These are phyloP conservation scores for Madurella mycetomatis DNA, from an alignment of 2,329 filamentous ascomycete genomes.

Conservation along the genomic window DNA sequence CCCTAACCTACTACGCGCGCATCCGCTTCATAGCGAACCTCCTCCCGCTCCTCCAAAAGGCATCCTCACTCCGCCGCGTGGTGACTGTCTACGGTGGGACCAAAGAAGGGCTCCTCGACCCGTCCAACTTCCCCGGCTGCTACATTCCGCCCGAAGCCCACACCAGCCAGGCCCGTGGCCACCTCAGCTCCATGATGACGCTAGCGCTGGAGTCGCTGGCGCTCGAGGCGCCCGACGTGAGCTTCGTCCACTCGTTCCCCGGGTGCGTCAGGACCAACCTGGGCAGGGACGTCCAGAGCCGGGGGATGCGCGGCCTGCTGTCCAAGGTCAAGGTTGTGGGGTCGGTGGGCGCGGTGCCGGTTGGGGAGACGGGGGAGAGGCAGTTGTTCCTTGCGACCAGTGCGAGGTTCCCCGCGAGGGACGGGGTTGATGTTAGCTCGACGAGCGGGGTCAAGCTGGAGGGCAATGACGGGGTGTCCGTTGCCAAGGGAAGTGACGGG, in stretches of 20 bases:
- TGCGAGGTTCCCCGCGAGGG: slow-evolving; percentile 29
- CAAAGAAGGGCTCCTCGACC: slow-evolving; percentile 46
- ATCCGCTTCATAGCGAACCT: slow-evolving; percentile 54
- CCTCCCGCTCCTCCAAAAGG: slow-evolving; percentile 48
- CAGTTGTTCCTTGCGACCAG: slow-evolving; percentile 37
- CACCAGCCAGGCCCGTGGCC: slow-evolving; percentile 30
- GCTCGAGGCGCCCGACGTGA: slow-evolving; percentile 38
- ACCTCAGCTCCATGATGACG: slow-evolving; percentile 47
- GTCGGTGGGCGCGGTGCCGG: slow-evolving; percentile 18
- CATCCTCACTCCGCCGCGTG: slow-evolving; percentile 46
- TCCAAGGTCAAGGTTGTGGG: slow-evolving; percentile 28
- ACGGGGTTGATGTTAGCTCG: slow-evolving; percentile 18
- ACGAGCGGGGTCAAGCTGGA: slow-evolving; percentile 26
- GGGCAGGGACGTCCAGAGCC: slow-evolving; percentile 23
- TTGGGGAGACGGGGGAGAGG: slow-evolving; percentile 37
- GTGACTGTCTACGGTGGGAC: slow-evolving; percentile 51
- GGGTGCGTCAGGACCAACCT: slow-evolving; percentile 35
- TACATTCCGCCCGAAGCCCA: slow-evolving; percentile 35
- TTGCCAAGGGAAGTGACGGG: slow-evolving; percentile 31
- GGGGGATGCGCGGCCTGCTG: slow-evolving; percentile 19
- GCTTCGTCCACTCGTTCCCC: slow-evolving; percentile 39
- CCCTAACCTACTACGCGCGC: slow-evolving; percentile 54
- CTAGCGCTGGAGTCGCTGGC: slow-evolving; percentile 47
- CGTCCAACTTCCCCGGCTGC: slow-evolving; percentile 42
- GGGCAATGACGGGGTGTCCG: slow-evolving; percentile 21